Base-by-base conservation (phyloP, 495 filamentous ascomycete species). In the Aspergillus sclerotioniger region DNA sequence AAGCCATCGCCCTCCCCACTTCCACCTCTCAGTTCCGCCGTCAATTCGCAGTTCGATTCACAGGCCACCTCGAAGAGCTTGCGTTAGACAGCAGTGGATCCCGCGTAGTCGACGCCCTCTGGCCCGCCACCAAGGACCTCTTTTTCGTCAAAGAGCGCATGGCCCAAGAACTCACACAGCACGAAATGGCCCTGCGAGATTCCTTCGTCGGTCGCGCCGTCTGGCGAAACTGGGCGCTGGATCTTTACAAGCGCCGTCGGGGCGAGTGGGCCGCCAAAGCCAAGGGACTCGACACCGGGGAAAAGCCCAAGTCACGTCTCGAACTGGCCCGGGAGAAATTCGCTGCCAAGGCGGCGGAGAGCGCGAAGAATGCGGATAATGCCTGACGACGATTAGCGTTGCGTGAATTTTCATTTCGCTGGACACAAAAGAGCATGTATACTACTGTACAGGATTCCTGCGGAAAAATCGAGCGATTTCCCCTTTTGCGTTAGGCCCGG, bases 191-290 rank as follows among this genome's bases (percentile, higher is more conserved):
- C 10, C 75, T 98, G 16, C 81, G 92, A 20, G 87, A 90, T 56
- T 87, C 85, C 0, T 87, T 82, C 61, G 77, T 87, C 21, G 94
- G 94, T 3, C 76, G 92, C 6, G 88, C 86, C 3, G 90, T 96
- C 10, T 97, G 91, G 93, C 78, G 87, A 53, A 90, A 94, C 59
- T 98, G 94, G 95, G 83, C 80, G 53, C 91, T 96, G 75, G 94
- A 98, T 71, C 66, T 92, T 20, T 98, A 87, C 73, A 89, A 87
- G 61, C 75, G 84, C 47, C 76, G 83, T 49, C 72, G 84, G 39
- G 77, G 73, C 19, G 88, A 92, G 35, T 95, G 90, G 90, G 80
- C 86, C 28, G 71, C 74, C 19, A 84, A 84, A 71, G 87, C 84
- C 15, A 90, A 88, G 74, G 83, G 69, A 2, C 48, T 68, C 45